Evolutionary conservation across 2,329 filamentous ascomycete species (phyloP), one percentile per base, ranked within the genome.

Genomic region (Aureobasidium zeae): DNA sequence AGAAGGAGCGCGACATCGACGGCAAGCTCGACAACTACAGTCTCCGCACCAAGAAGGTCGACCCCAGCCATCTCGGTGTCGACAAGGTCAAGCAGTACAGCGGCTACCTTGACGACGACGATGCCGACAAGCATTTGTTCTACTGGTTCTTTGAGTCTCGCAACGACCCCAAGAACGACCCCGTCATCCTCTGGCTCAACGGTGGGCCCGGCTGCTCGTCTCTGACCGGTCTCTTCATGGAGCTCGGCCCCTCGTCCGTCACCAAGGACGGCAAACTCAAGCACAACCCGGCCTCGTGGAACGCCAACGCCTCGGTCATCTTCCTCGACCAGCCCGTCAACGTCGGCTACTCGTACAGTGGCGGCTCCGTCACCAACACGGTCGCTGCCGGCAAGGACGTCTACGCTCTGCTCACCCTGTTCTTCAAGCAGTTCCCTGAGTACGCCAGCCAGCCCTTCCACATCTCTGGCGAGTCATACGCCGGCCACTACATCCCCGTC

Each of bases 141-240:
- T 98, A 95, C 71, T 98, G 89, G 91, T 98, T 98, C 79, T 98
- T 98, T 57, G 91, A 98, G 69, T 96, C 89, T 43, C 84, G 91
- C 58, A 95, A 95, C 59, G 88, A 98, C 65, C 91, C 91, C 53
- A 78, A 88, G 76, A 96, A 89, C 60, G 91, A 96, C 63, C 91
- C 91, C 36, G 86, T 96, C 34, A 81, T 96, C 44, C 76, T 95
- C 53, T 94, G 89, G 81, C 74, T 96, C 60, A 96, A 96, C 59
- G 91, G 91, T 54, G 91, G 91, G 55, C 91, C 91, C 32, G 91
- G 91, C 57, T 96, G 91, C 74, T 96, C 89, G 16, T 96, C 89
- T 43, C 73, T 98, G 58, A 96, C 89, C 51, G 91, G 91, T 52
- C 79, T 98, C 46, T 96, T 98, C 79, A 82, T 96, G 71, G 91